Conservation (phyloP, 306 rosid genomes). For the Sphenostylis stenocarpa region DNA sequence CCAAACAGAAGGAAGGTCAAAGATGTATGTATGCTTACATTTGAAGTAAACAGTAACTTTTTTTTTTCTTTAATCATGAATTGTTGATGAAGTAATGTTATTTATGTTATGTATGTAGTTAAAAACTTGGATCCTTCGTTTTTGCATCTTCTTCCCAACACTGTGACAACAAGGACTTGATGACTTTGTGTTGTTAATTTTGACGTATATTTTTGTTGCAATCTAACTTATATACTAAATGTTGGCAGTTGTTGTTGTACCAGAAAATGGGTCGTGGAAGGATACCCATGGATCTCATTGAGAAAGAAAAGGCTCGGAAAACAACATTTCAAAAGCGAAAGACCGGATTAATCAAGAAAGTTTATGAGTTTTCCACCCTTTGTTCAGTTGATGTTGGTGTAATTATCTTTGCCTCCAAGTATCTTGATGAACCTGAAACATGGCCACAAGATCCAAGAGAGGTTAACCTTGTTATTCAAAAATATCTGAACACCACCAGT, state of each 20-base stretch:
- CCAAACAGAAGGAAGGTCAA: no score
- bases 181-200: no score
- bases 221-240: not conserved
- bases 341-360: conserved; percentile 31
- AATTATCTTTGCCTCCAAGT: conserved; percentile 26
- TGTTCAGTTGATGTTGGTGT: conserved; percentile 34
- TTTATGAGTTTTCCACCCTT: conserved; percentile 23
- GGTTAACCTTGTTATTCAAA: conserved; percentile 20
- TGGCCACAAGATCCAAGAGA: conserved; percentile 22
- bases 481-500: not conserved
- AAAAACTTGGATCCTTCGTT: no score
- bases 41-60: no score
- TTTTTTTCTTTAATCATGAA: no score
- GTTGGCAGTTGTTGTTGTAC: not conserved
- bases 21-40: no score
- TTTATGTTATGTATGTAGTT: no score
- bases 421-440: conserved; percentile 20
- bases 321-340: conserved; percentile 34
- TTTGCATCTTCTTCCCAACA: no score
- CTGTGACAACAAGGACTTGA: no score
- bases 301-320: conserved; percentile 31
- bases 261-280: conserved; percentile 42
- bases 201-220: no score
- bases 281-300: conserved; percentile 28
- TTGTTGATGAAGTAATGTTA: no score